Evolutionary conservation across 805 yeast genomes (phyloP), one percentile per base, ranked within the genome.

Genomic region (Pichia gijzeniarum): DNA sequence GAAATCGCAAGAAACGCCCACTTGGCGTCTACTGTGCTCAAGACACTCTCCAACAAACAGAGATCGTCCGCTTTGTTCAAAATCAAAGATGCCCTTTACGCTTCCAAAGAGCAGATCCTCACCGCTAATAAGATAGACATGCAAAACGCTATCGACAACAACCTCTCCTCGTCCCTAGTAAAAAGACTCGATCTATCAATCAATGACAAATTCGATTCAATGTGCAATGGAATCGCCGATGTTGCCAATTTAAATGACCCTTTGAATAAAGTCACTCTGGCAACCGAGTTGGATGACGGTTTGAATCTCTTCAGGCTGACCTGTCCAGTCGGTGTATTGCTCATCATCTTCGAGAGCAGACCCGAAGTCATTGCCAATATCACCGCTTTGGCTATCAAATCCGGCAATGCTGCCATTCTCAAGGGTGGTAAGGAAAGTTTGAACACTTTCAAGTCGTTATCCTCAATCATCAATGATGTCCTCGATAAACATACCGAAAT

Each of bases 281-380:
- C 95, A 32, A 80, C 82, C 36, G 79, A 87, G 62, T 70, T 93
- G 28, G 99, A 93, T 61, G 95, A 88, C 44, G 95, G 87, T n/a
- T 75, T 93, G 52, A 83, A 80, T 41, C 69, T 93, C 49, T 84
- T 80, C 64, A 72, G 96, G 59, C 74, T 91, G 12, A 83, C 96
- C 5, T 85, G 96, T 22, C 99, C 99, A 13, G 89, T 93, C 5
- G 99, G 99, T 17, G 97, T 88, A 0, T 65, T 93, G 38, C 71
- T 93, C 50, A 89, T 93, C 38, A 95, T 93, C 45, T 93, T 93
- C 63, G 99, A 93, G 66, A 80, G 95, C 27, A 77, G 99, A 59
- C 99, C 99, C 33, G 99, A 93, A 63, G 99, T 93, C 10, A 93
- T 93, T 69, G 99, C 99, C 44, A 95, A 93, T 62, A 93, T 93